These are phyloP conservation scores for Dactylellina sp. DNA, from an alignment of 2,329 filamentous ascomycete genomes.

Conservation along the genomic window DNA sequence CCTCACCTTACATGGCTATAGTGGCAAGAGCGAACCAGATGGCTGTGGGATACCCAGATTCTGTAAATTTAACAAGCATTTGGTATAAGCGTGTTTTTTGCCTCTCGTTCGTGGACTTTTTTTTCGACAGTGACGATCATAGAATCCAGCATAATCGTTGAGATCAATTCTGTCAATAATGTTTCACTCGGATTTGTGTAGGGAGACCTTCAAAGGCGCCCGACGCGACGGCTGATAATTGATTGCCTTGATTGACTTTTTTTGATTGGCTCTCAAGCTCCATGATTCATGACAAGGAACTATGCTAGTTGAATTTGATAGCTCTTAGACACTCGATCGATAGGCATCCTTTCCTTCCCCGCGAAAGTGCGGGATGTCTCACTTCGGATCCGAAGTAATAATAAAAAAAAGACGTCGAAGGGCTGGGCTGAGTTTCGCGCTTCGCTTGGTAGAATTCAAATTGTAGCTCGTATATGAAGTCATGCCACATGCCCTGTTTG, in stretches of 20 bases:
- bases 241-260: not conserved
- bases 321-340: constrained; percentile 22
- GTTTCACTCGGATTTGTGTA: no score
- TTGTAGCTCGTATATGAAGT: constrained; percentile 40
- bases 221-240: no score
- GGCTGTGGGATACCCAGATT: no score
- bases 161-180: constrained; percentile 14
- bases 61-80: no score
- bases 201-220: no score
- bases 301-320: not conserved
- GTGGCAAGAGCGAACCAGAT: no score
- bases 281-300: not conserved
- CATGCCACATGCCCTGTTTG: constrained; percentile 55
- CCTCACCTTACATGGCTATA: not conserved
- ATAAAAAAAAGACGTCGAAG: not conserved
- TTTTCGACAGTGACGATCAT: not conserved
- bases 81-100: constrained; percentile 20
- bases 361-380: constrained; percentile 28
- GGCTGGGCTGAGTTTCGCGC: constrained; percentile 17
- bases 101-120: constrained; percentile 19
- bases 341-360: constrained; percentile 15
- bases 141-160: not conserved
- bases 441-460: constrained; percentile 2
- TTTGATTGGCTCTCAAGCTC: constrained; percentile 1
- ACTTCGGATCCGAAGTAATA: constrained; percentile 18